Base-by-base conservation (phyloP, 1,284 basidiomycete genomes). In the Salmacisia buchloeana region DNA sequence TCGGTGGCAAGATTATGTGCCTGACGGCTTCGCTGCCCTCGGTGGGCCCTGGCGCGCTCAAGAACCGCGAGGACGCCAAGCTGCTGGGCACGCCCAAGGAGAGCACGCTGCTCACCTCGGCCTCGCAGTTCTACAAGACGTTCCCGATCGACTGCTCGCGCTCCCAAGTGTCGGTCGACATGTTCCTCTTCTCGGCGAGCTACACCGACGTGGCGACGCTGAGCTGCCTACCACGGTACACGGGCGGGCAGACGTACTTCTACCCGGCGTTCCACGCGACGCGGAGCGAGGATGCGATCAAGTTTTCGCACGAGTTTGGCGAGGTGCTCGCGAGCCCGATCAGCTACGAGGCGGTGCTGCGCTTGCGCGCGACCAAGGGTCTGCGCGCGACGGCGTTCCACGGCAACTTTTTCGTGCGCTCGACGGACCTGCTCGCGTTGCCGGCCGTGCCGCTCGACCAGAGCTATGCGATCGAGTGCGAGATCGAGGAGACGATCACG, bases 71-170 rank as follows among this genome's bases (percentile, higher is more conserved):
- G 77, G 96, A 99, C 81, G 88, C 91, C 59, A 99, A 98, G 82
- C 84, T 97, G 63, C 86, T 98, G 43, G 96, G 96, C 35, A 97
- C 94, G 2, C 83, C 89, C 41, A 98, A 97, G 85, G 90, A 89
- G 67, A 56, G 80, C 69, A 70, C 63, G 9, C 58, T 73, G 31
- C 68, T 75, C 21, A 59, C 57, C 18, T 91, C 90, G 0, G 80
- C 75, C 29, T 91, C 90, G 35, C 86, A 89, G 7, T 99, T 97
- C 84, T 99, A 97, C 85, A 99, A 98, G 85, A 93, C 92, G 0
- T 97, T 98, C 73, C 92, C 96, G 21, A 98, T 98, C 79, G 94
- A 98, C 74, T 98, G 94, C 81, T 97, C 94, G 7, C 88, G 94
- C 70, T 89, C 90, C 9, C 96, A 98, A 81, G 90, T 99, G 39